A percentile compares a stretch with the other conserved stretches of the same genome.
Evolutionary conservation across 176 grass and related monocot species (phyloP).

Genomic region (Saccharum officinarum): DNA sequence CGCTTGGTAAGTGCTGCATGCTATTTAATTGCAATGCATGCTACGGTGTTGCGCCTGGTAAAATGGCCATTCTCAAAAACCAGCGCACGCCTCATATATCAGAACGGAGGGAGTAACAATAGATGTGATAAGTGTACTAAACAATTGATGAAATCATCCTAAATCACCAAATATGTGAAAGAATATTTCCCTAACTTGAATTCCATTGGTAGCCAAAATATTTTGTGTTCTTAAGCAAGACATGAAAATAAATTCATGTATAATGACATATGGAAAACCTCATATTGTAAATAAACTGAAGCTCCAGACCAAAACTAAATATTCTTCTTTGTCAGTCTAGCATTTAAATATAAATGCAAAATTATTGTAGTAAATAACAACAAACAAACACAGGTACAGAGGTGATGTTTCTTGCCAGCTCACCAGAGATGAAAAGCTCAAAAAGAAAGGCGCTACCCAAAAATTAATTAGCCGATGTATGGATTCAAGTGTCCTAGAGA

Average conservation of each 20-base stretch:
- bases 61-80: no score
- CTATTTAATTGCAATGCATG: no score
- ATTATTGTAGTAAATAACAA: constrained; percentile 49
- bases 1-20: no score
- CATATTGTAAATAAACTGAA: background rate
- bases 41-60: no score
- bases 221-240: background rate
- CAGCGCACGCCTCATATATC: no score
- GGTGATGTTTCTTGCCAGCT: constrained; percentile 41
- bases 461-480: constrained; percentile 27
- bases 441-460: constrained; percentile 33
- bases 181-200: background rate
- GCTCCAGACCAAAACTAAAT: constrained; percentile 29
- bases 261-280: background rate
- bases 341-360: constrained; percentile 50
- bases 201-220: background rate
- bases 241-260: background rate
- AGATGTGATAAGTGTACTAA: background rate
- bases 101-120: background rate
- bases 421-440: constrained; percentile 22
- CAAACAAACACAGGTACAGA: constrained; percentile 36
- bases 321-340: constrained; percentile 33
- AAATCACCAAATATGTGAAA: background rate
- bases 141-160: background rate
- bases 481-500: constrained; percentile 16